These are phyloP conservation scores for Hypoxylon sp. DNA, from an alignment of 2,329 filamentous ascomycete species.

Conservation along the genomic window DNA sequence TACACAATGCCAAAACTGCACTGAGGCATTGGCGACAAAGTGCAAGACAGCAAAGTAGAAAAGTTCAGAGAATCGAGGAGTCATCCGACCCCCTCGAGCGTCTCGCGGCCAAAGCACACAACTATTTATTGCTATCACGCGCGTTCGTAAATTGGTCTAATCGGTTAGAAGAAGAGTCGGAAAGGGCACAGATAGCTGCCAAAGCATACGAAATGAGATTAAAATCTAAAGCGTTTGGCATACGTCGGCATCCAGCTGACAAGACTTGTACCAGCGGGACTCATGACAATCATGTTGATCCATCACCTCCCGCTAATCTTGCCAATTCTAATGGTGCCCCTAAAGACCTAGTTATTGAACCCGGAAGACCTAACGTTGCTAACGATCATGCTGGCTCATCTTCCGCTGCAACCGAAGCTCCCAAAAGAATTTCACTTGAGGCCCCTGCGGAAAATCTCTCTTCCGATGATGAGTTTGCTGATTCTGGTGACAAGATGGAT, in stretches of 20 bases:
- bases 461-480: slow-evolving; percentile 11
- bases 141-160: slow-evolving; percentile 54
- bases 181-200: slow-evolving; percentile 50
- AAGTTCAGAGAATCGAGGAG: slow-evolving; percentile 41
- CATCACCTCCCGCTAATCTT: slow-evolving; percentile 11
- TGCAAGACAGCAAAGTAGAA: slow-evolving; percentile 41
- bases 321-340: slow-evolving; percentile 1
- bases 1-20: slow-evolving; percentile 47
- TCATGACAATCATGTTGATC: slow-evolving; percentile 8
- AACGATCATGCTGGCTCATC: slow-evolving; percentile 2
- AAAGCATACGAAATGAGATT: slow-evolving; percentile 53
- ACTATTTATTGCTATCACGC: slow-evolving; percentile 52
- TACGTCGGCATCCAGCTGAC: slow-evolving; percentile 22
- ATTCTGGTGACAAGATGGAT: slow-evolving; percentile 46
- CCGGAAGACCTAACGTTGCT: not conserved
- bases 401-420: slow-evolving; percentile 4
- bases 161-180: slow-evolving; percentile 50
- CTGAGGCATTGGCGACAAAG: slow-evolving; percentile 49
- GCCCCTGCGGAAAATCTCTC: slow-evolving; percentile 2
- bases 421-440: slow-evolving; percentile 5
- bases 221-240: slow-evolving; percentile 52
- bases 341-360: not conserved
- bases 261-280: not conserved
- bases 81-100: slow-evolving; percentile 49
- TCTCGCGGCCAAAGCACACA: slow-evolving; percentile 50